Conservation (phyloP, 2,329 filamentous ascomycete species). For the Rosellinia necatrix region DNA sequence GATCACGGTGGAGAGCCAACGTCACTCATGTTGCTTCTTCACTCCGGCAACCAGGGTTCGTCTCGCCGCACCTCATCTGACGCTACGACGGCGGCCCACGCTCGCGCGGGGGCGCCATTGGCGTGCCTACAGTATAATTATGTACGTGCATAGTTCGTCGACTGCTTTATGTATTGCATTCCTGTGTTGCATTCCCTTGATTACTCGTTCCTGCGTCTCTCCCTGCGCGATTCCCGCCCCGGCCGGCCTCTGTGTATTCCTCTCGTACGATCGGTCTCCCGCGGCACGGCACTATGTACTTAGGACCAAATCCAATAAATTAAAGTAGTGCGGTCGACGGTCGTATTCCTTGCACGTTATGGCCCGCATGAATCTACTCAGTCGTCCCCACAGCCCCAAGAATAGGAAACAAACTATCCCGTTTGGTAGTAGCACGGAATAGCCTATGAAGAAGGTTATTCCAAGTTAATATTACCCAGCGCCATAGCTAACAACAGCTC, state of each 20-base stretch:
- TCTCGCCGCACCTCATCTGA: neutral
- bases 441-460: constrained; percentile 2
- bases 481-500: neutral
- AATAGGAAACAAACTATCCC: constrained; percentile 26
- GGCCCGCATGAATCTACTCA: constrained; percentile 14
- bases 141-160: too few species aligned
- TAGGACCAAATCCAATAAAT: constrained; percentile 12
- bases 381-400: constrained; percentile 24
- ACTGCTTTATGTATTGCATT: too few species aligned
- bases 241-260: constrained; percentile 3
- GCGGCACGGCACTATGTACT: too few species aligned
- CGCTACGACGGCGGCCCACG: too few species aligned
- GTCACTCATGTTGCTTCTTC: neutral
- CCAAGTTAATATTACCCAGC: constrained; percentile 6
- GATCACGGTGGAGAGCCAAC: too few species aligned
- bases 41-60: neutral
- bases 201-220: constrained; percentile 1
- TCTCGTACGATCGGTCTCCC: constrained; percentile 17
- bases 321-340: constrained; percentile 10
- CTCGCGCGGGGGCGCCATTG: too few species aligned
- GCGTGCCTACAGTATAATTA: too few species aligned
- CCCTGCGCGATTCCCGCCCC: constrained; percentile 10
- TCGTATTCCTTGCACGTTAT: constrained; percentile 21
- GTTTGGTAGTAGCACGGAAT: neutral
- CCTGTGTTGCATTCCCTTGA: too few species aligned